A percentile compares a stretch with the other conserved stretches of the same genome.
Evolutionary conservation across 2,329 filamentous ascomycete genomes (phyloP).

Genomic region (Colletotrichum echinochloae): DNA sequence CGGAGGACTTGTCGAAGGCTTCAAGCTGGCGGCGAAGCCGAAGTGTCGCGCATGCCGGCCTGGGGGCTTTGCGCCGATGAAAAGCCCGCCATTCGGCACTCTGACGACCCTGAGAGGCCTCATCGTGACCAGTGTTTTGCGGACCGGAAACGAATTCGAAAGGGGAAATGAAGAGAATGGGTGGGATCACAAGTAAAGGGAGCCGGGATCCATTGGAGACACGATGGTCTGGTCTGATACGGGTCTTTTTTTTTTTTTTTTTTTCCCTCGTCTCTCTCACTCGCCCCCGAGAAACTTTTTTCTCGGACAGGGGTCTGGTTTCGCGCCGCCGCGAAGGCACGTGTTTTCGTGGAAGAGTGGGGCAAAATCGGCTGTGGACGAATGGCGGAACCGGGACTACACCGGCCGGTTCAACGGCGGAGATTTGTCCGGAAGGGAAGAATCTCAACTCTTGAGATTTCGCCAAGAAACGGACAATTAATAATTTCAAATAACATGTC

Average conservation of each 20-base stretch:
- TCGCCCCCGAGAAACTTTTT: slow-evolving; percentile 44
- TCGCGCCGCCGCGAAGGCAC: slow-evolving; percentile 40
- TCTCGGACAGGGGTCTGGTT: slow-evolving; percentile 39
- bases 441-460: not conserved
- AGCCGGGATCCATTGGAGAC: slow-evolving; percentile 35
- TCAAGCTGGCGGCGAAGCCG: slow-evolving; percentile 46
- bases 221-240: slow-evolving; percentile 40
- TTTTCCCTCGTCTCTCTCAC: slow-evolving; percentile 24
- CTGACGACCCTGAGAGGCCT: slow-evolving; percentile 54
- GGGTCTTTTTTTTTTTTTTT: slow-evolving; percentile 34
- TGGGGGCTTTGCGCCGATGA: slow-evolving; percentile 47
- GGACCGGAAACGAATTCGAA: not conserved
- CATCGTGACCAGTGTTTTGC: slow-evolving; percentile 48
- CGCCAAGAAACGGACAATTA: no score
- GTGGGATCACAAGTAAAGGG: slow-evolving; percentile 28
- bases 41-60: slow-evolving; percentile 46
- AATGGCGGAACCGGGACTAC: slow-evolving; percentile 27
- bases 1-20: slow-evolving; percentile 11
- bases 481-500: not conserved
- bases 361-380: not conserved
- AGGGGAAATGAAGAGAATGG: slow-evolving; percentile 25
- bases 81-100: slow-evolving; percentile 56
- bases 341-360: slow-evolving; percentile 39
- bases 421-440: not conserved
- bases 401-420: slow-evolving; percentile 11